Evolutionary conservation across 139 green algal genomes (phyloP).

Genomic region (Chlamydomonas incerta): DNA sequence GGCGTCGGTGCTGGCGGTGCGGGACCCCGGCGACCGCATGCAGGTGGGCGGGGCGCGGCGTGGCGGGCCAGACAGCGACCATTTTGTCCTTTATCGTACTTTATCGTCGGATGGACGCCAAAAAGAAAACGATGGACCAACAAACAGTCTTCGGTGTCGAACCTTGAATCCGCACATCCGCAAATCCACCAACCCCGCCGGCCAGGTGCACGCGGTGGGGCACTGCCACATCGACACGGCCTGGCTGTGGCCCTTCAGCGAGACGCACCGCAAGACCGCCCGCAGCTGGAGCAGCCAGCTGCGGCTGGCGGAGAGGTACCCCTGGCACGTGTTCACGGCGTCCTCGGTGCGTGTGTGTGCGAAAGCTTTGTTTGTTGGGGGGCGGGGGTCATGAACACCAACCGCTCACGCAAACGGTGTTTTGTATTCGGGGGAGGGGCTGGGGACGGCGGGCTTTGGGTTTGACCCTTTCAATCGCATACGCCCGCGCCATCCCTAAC

Average conservation of each 20-base stretch:
- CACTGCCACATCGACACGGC: conserved; percentile 63
- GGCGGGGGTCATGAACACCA: not conserved
- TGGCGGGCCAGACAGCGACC: not conserved
- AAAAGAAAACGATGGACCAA: no score
- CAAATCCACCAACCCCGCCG: no score
- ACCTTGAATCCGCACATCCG: no score
- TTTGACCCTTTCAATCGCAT: no score
- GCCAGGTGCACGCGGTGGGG: conserved; percentile 45
- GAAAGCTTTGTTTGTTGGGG: no score
- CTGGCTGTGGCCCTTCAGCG: conserved; percentile 54
- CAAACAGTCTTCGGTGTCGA: no score
- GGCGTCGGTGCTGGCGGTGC: conserved; percentile 25
- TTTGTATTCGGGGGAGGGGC: no score
- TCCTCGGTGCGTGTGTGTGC: conserved; percentile 28
- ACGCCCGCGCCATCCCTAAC: no score
- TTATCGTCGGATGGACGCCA: no score
- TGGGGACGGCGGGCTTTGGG: no score
- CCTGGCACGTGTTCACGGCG: conserved; percentile 46
- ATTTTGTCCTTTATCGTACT: no score
- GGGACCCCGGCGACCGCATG: conserved; percentile 18
- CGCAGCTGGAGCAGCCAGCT: conserved; percentile 45
- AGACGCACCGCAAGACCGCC: conserved; percentile 52
- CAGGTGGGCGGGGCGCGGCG: not conserved
- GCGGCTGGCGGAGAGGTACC: conserved; percentile 43
- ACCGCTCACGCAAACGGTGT: no score